phyloP scores from a whole-genome alignment of 2,329 filamentous ascomycete genomes.

The Sporothrix mexicana region DNA sequence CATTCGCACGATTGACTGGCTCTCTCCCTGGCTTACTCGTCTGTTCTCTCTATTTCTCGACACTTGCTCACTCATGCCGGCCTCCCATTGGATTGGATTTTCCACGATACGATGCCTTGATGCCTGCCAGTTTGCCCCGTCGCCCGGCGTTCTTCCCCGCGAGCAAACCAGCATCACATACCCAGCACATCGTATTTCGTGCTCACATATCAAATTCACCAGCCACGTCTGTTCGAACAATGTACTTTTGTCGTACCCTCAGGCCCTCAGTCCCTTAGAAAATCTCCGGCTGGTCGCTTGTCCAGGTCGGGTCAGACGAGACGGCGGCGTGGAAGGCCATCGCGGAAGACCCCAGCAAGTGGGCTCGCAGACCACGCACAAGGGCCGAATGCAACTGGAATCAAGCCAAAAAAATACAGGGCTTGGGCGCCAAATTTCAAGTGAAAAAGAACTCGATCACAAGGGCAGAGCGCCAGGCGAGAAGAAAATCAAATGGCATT shows the following conservation, averaged over 20 bases:
- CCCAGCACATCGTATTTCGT: slow-evolving; percentile 12
- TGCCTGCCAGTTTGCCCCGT: background rate
- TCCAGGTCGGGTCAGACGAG: slow-evolving; percentile 22
- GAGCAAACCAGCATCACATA: background rate
- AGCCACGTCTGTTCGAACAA: no score
- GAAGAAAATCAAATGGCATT: background rate
- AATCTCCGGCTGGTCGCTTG: background rate
- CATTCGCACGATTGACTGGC: slow-evolving; percentile 19
- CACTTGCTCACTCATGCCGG: background rate
- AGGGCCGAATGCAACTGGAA: slow-evolving; percentile 19
- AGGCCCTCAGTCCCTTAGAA: background rate
- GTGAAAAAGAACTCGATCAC: background rate
- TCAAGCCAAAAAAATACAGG: background rate
- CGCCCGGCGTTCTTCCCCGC: slow-evolving; percentile 11
- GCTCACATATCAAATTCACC: background rate
- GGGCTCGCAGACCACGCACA: background rate
- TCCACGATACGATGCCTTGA: background rate
- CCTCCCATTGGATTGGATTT: slow-evolving; percentile 12
- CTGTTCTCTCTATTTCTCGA: background rate
- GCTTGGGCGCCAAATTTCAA: slow-evolving; percentile 6
- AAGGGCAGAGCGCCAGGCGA: background rate
- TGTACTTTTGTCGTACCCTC: background rate
- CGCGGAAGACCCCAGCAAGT: slow-evolving; percentile 20
- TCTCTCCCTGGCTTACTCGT: slow-evolving; percentile 4
- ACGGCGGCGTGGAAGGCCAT: slow-evolving; percentile 10